Base-by-base conservation (phyloP, 1,284 basidiomycete genomes). In the Chiua sp. region DNA sequence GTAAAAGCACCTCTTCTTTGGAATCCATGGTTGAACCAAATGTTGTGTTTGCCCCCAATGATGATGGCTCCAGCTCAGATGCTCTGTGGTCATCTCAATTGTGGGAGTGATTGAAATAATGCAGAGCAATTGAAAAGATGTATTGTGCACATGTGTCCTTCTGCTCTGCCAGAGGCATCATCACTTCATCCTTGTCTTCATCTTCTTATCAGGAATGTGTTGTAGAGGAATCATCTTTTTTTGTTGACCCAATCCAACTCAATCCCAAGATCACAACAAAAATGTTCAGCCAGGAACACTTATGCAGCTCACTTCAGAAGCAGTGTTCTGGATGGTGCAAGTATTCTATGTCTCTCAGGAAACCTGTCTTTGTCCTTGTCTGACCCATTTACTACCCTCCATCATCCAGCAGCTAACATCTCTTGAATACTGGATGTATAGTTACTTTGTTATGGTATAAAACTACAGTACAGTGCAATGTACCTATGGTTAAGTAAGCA, bases 241-340 rank as follows among this genome's bases (percentile, higher is more conserved):
- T 16, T n/a, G 66, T 69, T 47, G 79, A 74, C 26, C 77, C 80
- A 57, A 58, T 47, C 12, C 28, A 48, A 1, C 26, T 52, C 18
- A 51, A 12, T 30, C 22, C 20, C 15, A 6, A 7, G 3, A 6
- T 12, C 18, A 35, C 22, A 46, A 7, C 20, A 0, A 13, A 47
- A 23, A 47, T 11, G 15, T 16, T 53, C 42, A n/a, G 39, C 47
- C n/a, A 58, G 22, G 13, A 51, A 6, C 18, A 68, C 81, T 63
- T 68, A 82, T 78, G 74, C 80, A 47, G 77, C 73, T 59, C 82
- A 73, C 67, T 77, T 81, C 2, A 82, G 82, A 57, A 83, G 64
- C 11, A 58, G 68, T 10, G 59, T 68, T 60, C 81, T 71, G 23
- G 73, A 77, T 20, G 78, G 79, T 7, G 69, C 71, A 53, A 70